Evolutionary conservation across 345 rosid genomes (phyloP).

Genomic region (Gossypium ekmanianum): DNA sequence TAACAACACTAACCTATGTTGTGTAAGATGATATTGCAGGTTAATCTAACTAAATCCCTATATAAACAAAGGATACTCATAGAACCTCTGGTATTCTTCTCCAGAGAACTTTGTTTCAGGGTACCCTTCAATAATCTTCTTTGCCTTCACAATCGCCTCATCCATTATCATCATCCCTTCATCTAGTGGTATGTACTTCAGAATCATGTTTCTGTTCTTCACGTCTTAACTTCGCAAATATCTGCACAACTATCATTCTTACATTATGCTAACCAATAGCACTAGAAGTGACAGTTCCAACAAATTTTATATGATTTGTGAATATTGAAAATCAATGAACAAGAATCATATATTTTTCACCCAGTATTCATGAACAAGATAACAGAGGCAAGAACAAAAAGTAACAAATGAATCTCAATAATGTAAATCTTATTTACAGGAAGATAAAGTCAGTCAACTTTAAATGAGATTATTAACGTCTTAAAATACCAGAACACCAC

Average conservation of each 20-base stretch:
- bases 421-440: not conserved
- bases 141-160: conserved; percentile 27
- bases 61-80: conserved; percentile 26
- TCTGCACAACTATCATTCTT: conserved; percentile 7
- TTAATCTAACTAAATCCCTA: conserved; percentile 9
- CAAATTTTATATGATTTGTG: not conserved
- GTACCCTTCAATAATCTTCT: conserved; percentile 27
- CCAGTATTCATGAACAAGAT: not conserved
- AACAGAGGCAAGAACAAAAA: not conserved
- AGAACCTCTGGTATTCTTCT: conserved; percentile 24
- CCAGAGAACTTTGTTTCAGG: conserved; percentile 26
- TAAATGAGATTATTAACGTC: not conserved
- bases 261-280: not conserved
- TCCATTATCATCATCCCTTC: conserved; percentile 25
- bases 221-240: not conserved
- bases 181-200: conserved; percentile 17
- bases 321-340: not conserved
- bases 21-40: not conserved
- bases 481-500: not conserved
- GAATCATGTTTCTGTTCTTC: conserved; percentile 19
- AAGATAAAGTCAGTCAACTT: too few relatives aligned
- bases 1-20: not conserved
- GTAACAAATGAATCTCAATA: conserved; percentile 1
- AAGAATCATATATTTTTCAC: not conserved
- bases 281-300: not conserved